Base-by-base conservation (phyloP, 495 filamentous ascomycete genomes). In the Tuber melanosporum region DNA sequence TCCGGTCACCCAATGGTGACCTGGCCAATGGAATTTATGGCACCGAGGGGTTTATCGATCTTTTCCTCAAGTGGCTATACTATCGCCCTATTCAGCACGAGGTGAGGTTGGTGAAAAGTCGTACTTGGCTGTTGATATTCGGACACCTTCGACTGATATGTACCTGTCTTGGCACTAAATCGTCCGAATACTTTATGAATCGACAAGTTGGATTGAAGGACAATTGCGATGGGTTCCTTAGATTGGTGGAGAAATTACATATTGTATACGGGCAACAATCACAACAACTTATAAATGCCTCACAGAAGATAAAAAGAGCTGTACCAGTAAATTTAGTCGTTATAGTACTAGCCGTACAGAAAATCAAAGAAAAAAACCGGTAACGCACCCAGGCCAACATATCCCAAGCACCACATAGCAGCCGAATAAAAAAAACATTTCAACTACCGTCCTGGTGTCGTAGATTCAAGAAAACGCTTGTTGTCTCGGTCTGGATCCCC, bases 401-500 rank as follows among this genome's bases (percentile, higher is more conserved):
- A 36, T 66, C 57, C 26, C 26, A 66, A 62, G n/a, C 26, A 26
- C 26, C 57, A 36, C 26, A 66, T 6, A 36, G 19, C 7, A 7
- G 12, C 57, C 26, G 17, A 66, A 66, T 1, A 36, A 66, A 66
- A 66, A 32, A 62, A 32, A 32, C 26, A 32, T 7, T 7, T 32
- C 32, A 66, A 36, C 57, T 36, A 14, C 26, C 26, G 15, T 19
- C 26, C 57, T 36, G 5, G 6, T 12, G 32, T 4, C 26, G 10
- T 36, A 36, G 36, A 36, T 66, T 66, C 77, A 75, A 71, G 43
- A 79, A 78, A 71, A 82, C 22, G 36, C 78, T 66, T 79, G 79
- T 73, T 78, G 79, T 69, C 72, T 80, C 46, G 71, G 42, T 39
- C 95, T 88, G 17, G 89, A 92, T 83, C 98, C 98, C 95, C 95